Evolutionary conservation across 2,329 filamentous ascomycete species (phyloP), one percentile per base, ranked within the genome.

Genomic region (Curvularia spicifera): DNA sequence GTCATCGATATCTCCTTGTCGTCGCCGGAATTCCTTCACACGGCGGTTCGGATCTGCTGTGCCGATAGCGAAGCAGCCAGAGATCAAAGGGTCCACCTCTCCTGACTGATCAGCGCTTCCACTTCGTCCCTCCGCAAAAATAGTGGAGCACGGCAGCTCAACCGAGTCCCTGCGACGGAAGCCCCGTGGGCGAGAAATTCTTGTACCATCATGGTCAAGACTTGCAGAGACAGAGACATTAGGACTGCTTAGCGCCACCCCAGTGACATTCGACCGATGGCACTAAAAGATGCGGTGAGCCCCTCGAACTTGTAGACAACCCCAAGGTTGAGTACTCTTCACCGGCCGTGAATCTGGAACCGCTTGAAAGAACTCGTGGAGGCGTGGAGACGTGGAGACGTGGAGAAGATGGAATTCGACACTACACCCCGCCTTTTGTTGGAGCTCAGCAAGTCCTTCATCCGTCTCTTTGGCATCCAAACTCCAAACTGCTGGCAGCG

Each of bases 91-190:
- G 53, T 33, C 52, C 56, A 63, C 59, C 59, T 22, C 45, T 49
- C 13, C 37, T 56, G 46, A 43, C 46, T 9, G 39, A 50, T 56
- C 52, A 43, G 55, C 51, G 40, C 40, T 45, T 43, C 37, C 39
- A 50, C 47, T 37, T 50, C 51, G 37, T 49, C 49, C 48, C 60
- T 65, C 61, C 61, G 52, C 55, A 60, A 49, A 60, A 62, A 55
- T 10, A 52, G 61, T 65, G 65, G 64, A 61, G 49, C 47, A 52
- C 39, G 50, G 59, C 53, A 63, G 63, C 65, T 55, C 57, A 60
- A 44, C 45, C 50, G 52, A 57, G 52, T 35, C 44, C 51, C 59
- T 51, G 49, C 51, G 53, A 51, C 56, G 47, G 56, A 49, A 57
- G 51, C 57, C 59, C 56, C 53, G 44, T 59, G 57, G 49, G 57